These are phyloP conservation scores for Aspergillus floridensis DNA, from an alignment of 2,329 filamentous ascomycete species.

Conservation along the genomic window DNA sequence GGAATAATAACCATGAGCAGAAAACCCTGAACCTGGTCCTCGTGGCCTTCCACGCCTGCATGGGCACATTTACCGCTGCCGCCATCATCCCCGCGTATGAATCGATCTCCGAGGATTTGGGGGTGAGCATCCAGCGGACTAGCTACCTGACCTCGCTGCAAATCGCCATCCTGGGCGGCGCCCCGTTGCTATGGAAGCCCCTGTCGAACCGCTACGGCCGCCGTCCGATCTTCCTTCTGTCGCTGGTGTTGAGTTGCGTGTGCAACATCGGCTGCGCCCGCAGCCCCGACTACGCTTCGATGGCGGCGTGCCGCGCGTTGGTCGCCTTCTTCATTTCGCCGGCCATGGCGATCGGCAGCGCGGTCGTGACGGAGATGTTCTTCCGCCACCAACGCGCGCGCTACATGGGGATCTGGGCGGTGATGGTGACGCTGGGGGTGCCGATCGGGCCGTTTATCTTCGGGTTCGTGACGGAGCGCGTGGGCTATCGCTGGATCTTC, in stretches of 20 bases:
- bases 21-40: slow-evolving; percentile 45
- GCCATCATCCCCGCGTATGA: slow-evolving; percentile 53
- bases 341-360: slow-evolving; percentile 52
- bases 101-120: slow-evolving; percentile 51
- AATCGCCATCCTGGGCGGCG: slow-evolving; percentile 52
- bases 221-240: slow-evolving; percentile 53
- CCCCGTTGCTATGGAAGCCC: slow-evolving; percentile 55
- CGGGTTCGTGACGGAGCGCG: slow-evolving; percentile 47
- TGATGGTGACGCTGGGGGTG: slow-evolving; percentile 49
- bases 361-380: slow-evolving; percentile 55
- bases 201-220: slow-evolving; percentile 54
- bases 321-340: slow-evolving; percentile 55
- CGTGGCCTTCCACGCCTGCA: slow-evolving; percentile 56
- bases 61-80: slow-evolving; percentile 54
- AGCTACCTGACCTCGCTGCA: slow-evolving; percentile 55
- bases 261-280: slow-evolving; percentile 55
- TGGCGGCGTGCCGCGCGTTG: slow-evolving; percentile 51
- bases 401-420: slow-evolving; percentile 57
- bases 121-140: slow-evolving; percentile 47
- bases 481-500: slow-evolving; percentile 58
- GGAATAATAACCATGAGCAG: slow-evolving; percentile 8
- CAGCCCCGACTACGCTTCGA: slow-evolving; percentile 47
- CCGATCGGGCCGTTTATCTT: slow-evolving; percentile 37
- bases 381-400: slow-evolving; percentile 52
- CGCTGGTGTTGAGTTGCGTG: slow-evolving; percentile 45